Evolutionary conservation across 768 basidiomycete genomes (phyloP), one percentile per base, ranked within the genome.

Genomic region (Sistotremastrum suecicum): DNA sequence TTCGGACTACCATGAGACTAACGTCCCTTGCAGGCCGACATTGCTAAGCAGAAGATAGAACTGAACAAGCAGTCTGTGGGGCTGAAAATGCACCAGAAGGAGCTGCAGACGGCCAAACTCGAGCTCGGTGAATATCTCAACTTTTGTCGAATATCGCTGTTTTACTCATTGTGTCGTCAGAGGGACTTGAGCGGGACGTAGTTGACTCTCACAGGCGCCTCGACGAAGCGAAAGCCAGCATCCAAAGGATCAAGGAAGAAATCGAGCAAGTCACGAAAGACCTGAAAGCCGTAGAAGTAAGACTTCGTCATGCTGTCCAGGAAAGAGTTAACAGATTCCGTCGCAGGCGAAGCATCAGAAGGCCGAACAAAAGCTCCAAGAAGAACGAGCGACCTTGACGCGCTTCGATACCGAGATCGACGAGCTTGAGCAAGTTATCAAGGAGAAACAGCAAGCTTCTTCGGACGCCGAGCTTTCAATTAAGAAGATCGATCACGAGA

Each of bases 341-440:
- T 37, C 6, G 12, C 39, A 87, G 78, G 66, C 65, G 39, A 62
- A 69, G 9, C 74, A 82, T 52, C 66, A 74, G 32, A 70, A 74
- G 49, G 84, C 83, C 1, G 80, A 88, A 50, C 65, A 64, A 3
- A 79, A 76, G 51, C 73, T 97, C 8, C 70, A 78, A 48, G 82
- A 88, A 51, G 95, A 98, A 60, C 80, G 82, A 20, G 89, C 88
- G 4, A 83, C 86, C 5, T 71, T 98, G 7, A 79, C 76, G 12
- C 78, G 85, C 2, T 98, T 92, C 61, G 90, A 94, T 56, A 74
- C 76, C 37, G 92, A 98, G 61, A 64, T 99, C 49, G 80, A 80
- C 48, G 80, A 78, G 33, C 78, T 98, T 1, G 88, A 92, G 32
- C 69, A 69, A 4, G 78, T 75, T 36, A 82, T 97, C 60, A 87